Base-by-base conservation (phyloP, 169 alveolate genomes). In the Cryptosporidium andersoni region DNA sequence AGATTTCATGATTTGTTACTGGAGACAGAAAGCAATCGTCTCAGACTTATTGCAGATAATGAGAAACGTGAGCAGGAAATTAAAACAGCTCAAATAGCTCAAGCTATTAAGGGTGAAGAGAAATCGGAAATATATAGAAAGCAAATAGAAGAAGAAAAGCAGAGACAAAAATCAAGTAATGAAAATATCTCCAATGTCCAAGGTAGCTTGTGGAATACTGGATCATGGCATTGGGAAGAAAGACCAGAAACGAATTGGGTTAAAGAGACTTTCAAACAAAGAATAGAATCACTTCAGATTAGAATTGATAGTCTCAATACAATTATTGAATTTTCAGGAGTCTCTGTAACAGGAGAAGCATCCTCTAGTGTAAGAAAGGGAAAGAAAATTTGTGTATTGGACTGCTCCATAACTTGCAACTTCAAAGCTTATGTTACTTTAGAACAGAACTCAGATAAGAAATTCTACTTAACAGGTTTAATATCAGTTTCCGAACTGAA, bases 171-270 rank as follows among this genome's bases (percentile, higher is more conserved):
- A 2, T 0, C 47, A 42, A 56, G 34, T 4, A 52, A 40, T 12
- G 67, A n/a, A n/a, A 66, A 36, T n/a, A 40, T 25, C 49, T 37
- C 63, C 37, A 64, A 74, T 55, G 74, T 58, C 0, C 85, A 74
- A 56, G 92, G 92, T 7, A 82, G 91, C n/a, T 40, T 89, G 11
- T 89, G 92, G 92, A 89, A 89, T 65, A 51, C 81, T 25, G 82
- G 82, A 63, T 81, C 74, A 58, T 89, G 89, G 88, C 92, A 89
- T 12, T 89, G 92, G 92, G 92, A 89, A 49, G 92, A 89, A 64
- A 89, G 65, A 64, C 89, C 91, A 47, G 88, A 82, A 68, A 89
- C 90, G 5, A 89, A 51, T 58, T 89, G 92, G 92, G 92, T 81
- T 16, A 81, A 65, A 48, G 89, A 74, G 45, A 88, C 66, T 53